Conservation (phyloP, 495 filamentous ascomycete species). For the Geoglossum glabrum region DNA sequence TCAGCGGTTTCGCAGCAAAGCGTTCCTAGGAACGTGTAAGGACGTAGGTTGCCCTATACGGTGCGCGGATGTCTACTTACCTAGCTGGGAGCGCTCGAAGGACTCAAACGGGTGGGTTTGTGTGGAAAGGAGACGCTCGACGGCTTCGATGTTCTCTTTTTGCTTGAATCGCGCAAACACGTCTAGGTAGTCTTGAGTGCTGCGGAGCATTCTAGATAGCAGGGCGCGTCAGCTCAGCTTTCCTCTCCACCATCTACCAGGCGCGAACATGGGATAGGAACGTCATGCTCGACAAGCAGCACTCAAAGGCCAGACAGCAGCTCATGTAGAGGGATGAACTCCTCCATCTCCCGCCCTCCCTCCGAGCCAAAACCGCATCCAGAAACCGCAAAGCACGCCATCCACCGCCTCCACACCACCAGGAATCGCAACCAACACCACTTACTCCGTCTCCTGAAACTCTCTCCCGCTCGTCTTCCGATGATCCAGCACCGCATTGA, state of each 20-base stretch:
- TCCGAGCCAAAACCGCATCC: too few relatives aligned
- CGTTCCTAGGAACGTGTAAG: constrained; percentile 35
- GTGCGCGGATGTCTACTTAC: constrained; percentile 22
- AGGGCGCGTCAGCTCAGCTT: background rate
- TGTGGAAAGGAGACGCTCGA: constrained; percentile 59
- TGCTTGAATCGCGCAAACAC: constrained; percentile 88
- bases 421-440: background rate
- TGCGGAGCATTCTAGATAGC: constrained; percentile 37
- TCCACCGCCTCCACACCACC: too few relatives aligned
- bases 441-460: constrained; percentile 44
- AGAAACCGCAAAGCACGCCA: too few relatives aligned
- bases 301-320: too few relatives aligned
- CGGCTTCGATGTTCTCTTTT: constrained; percentile 79
- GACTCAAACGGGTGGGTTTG: constrained; percentile 64
- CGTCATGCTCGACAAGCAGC: too few relatives aligned
- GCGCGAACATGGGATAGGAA: background rate
- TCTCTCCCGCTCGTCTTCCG: constrained; percentile 42
- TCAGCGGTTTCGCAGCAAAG: constrained; percentile 81
- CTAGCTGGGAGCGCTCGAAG: constrained; percentile 85
- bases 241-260: background rate
- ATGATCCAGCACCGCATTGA: constrained; percentile 66
- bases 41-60: background rate
- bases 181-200: constrained; percentile 80
- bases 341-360: too few relatives aligned
- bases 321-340: too few relatives aligned